Base-by-base conservation (phyloP, 352 stramenopile genomes). In the Globisporangium apiculatum region DNA sequence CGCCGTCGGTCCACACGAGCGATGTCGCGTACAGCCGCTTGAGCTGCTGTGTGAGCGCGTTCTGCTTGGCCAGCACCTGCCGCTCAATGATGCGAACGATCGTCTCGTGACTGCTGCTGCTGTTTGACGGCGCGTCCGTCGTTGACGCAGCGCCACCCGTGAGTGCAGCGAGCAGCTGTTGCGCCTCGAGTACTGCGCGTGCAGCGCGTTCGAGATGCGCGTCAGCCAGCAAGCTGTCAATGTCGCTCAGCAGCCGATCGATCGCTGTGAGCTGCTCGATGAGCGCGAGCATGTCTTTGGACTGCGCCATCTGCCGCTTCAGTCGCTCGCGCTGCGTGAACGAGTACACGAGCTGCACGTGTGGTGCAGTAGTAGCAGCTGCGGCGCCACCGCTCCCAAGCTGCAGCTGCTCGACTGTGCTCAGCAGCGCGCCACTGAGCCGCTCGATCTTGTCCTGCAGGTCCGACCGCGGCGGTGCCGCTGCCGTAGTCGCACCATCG, bases 231-330 rank as follows among this genome's bases (percentile, higher is more conserved):
- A 68, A 66, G 5, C 63, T 60, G 48, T 91, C 76, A 48, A 83
- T 65, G 4, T 77, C 72, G n/a, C 60, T 56, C 0, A 89, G 45
- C 9, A 74, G 50, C n/a, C 69, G 65, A 51, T 91, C 79, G 14
- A 84, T 72, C 56, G 79, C 66, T 18, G 68, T 87, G 10, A 92
- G 66, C n/a, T 86, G 80, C 64, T 90, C 82, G 17, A 88, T 75
- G 12, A 86, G 66, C 58, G 61, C 42, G 46, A 92, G 60, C 71
- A 86, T 86, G n/a, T 57, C 67, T 36, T 72, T 74, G 2, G 77
- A 86, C 54, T 87, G 74, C 36, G 82, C 70, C 48, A 87, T 75
- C 49, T 92, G 77, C 37, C 69, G 63, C 65, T 75, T 78, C 7
- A 92, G 55, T 0, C 63, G 65, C 65, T 92, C 75, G 12, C 71